Evolutionary conservation across 768 basidiomycete species (phyloP), one percentile per base, ranked within the genome.

Genomic region (Trametopsis cervina): DNA sequence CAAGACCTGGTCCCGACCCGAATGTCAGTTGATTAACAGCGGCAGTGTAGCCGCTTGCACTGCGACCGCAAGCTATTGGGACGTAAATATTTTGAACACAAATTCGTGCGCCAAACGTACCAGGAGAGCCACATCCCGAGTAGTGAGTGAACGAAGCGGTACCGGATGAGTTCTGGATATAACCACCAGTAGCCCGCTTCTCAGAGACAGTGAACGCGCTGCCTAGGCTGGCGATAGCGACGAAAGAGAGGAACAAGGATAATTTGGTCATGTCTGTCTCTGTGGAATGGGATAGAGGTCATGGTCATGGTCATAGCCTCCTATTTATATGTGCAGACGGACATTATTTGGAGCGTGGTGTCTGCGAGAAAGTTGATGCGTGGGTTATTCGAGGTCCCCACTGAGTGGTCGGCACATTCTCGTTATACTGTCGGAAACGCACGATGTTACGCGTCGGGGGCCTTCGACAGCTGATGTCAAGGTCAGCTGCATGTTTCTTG

Each of bases 11-110:
- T 13, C 59, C 42, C 6, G 75, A 64, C 35, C 79, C 79, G 49
- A 77, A 82, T 0, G 78, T 64, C 18, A 80, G 69, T 61, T 80
- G 77, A 59, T 69, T 78, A 10, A 81, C 71, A 4, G 79, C 79
- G 11, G 78, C 77, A 4, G 76, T 77, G 59, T 63, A 79, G 2
- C 79, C 79, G 24, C 55, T 60, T 2, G 69, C 75, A 15, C 67
- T 53, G 50, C 69, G 66, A 5, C 80, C 79, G 55, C 80, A 81
- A n/a, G 77, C 78, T 73, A 40, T n/a, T 21, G 7, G 15, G 4
- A 40, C 45, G 35, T 10, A 40, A 21, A 7, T 33, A 26, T 22
- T 13, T 6, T 23, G n/a, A 23, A 24, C 9, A 13, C 42, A 22
- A 4, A 15, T 44, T 35, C 13, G 20, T 15, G 29, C 9, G 20